A percentile compares a stretch with the other conserved stretches of the same genome.
These are phyloP conservation scores for Neurospora sp. DNA, from an alignment of 495 filamentous ascomycete genomes.

Conservation along the genomic window DNA sequence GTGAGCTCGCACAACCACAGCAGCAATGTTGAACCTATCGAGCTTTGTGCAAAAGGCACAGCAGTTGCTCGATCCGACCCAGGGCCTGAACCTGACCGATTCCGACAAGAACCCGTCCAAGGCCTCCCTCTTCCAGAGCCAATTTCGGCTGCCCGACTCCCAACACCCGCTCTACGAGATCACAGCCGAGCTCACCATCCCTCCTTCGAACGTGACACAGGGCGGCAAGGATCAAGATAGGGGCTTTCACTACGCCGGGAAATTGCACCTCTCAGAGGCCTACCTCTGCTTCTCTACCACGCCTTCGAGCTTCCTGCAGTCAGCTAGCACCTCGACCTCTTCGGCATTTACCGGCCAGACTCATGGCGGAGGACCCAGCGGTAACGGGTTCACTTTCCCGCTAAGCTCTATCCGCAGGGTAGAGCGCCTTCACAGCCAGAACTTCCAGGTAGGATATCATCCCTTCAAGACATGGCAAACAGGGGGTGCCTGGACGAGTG, in stretches of 20 bases:
- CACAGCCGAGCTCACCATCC: conserved; percentile 84
- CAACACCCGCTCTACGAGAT: conserved; percentile 93
- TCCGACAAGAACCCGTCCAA: conserved; percentile 77
- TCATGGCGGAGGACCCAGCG: conserved; percentile 82
- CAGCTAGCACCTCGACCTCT: conserved; percentile 63
- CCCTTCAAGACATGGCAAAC: conserved; percentile 1
- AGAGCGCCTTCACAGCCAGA: conserved; percentile 83
- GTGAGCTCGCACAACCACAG: conserved; percentile 1
- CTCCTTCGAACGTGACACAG: conserved; percentile 48
- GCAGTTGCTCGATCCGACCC: conserved; percentile 79
- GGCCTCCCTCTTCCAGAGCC: conserved; percentile 83
- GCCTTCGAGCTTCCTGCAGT: conserved; percentile 72
- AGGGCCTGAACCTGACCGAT: conserved; percentile 54
- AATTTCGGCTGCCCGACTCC: conserved; percentile 87
- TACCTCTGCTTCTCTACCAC: conserved; percentile 96
- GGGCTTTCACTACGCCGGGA: conserved; percentile 84
- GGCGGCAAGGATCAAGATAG: conserved; percentile 52
- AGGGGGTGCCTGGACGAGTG: background rate
- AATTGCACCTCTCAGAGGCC: conserved; percentile 84
- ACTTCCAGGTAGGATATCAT: conserved; percentile 45
- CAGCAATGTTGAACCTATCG: conserved; percentile 53
- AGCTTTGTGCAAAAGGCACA: conserved; percentile 87
- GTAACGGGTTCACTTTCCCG: conserved; percentile 94
- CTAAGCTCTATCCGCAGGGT: conserved; percentile 84
- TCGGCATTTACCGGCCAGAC: conserved; percentile 79